phyloP scores from a whole-genome alignment of 129 eudicot genomes.

The Deinandra increscens region DNA sequence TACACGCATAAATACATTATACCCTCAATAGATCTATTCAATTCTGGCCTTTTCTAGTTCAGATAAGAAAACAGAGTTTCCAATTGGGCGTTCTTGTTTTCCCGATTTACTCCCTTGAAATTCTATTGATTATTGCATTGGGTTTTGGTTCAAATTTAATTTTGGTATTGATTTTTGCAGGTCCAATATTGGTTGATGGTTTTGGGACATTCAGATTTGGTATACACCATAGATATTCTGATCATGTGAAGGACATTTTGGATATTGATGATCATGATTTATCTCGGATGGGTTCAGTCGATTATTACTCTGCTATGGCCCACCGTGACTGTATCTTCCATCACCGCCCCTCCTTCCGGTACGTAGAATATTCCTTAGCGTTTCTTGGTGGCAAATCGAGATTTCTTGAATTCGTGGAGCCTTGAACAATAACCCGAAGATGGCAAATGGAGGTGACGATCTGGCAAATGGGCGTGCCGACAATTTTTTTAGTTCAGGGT shows the following conservation, averaged over 20 bases:
- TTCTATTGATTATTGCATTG: conserved; percentile 27
- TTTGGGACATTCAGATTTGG: conserved; percentile 70
- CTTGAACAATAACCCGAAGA: no score
- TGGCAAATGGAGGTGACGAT: no score
- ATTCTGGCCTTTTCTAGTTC: conserved; percentile 16
- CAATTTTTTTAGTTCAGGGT: no score
- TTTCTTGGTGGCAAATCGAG: conserved; percentile 66
- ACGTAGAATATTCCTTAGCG: conserved; percentile 39
- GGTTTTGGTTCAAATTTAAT: conserved; percentile 23
- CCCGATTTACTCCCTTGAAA: not conserved
- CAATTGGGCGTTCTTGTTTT: conserved; percentile 16
- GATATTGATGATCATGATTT: conserved; percentile 52
- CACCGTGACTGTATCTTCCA: conserved; percentile 71
- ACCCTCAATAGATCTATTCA: conserved; percentile 15
- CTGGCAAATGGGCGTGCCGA: no score
- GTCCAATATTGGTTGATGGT: no score
- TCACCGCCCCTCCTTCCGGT: conserved; percentile 58
- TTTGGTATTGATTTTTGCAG: conserved; percentile 19
- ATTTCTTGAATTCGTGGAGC: no score
- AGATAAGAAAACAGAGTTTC: conserved; percentile 9
- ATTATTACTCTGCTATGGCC: conserved; percentile 72
- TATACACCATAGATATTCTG: conserved; percentile 85
- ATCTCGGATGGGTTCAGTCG: conserved; percentile 69
- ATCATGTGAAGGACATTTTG: conserved; percentile 57
- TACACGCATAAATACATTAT: not conserved